Conservation (phyloP, 1,139 yeast genomes). For the Diutina siamensis region DNA sequence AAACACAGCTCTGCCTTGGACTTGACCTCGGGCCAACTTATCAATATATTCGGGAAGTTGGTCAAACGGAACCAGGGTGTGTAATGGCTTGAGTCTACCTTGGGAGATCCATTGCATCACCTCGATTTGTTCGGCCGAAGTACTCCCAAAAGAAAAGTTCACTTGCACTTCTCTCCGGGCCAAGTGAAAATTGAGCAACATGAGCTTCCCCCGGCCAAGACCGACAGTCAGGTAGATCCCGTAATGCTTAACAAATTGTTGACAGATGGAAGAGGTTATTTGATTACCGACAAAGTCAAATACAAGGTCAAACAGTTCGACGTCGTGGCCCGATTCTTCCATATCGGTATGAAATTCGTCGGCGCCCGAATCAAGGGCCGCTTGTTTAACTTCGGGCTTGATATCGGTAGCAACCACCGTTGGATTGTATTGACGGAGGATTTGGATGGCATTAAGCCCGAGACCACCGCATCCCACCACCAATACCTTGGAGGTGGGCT, state of each 20-base stretch:
- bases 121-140: slow-evolving; percentile 31
- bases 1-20: slow-evolving; percentile 35
- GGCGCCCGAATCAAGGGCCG: slow-evolving; percentile 32
- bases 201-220: slow-evolving; percentile 24
- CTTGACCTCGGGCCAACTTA: slow-evolving; percentile 27
- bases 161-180: slow-evolving; percentile 32
- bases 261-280: slow-evolving; percentile 22
- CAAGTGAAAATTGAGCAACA: slow-evolving; percentile 23
- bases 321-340: slow-evolving; percentile 16
- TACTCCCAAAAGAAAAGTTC: slow-evolving; percentile 36
- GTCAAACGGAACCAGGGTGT: slow-evolving; percentile 22
- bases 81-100: slow-evolving; percentile 31
- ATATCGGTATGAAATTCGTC: slow-evolving; percentile 28
- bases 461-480: slow-evolving; percentile 41
- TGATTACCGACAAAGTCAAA: slow-evolving; percentile 38
- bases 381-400: slow-evolving; percentile 18
- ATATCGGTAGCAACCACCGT: slow-evolving; percentile 29
- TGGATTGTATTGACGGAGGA: slow-evolving; percentile 29
- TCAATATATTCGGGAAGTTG: slow-evolving; percentile 26
- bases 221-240: slow-evolving; percentile 38
- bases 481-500: slow-evolving; percentile 29
- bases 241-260: slow-evolving; percentile 20
- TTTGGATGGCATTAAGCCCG: slow-evolving; percentile 39
- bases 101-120: slow-evolving; percentile 31
- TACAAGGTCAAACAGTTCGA: slow-evolving; percentile 27